Evolutionary conservation across 23 red algal genomes (phyloP), one percentile per base, ranked within the genome.

Genomic region (Pyropia yezoensis): DNA sequence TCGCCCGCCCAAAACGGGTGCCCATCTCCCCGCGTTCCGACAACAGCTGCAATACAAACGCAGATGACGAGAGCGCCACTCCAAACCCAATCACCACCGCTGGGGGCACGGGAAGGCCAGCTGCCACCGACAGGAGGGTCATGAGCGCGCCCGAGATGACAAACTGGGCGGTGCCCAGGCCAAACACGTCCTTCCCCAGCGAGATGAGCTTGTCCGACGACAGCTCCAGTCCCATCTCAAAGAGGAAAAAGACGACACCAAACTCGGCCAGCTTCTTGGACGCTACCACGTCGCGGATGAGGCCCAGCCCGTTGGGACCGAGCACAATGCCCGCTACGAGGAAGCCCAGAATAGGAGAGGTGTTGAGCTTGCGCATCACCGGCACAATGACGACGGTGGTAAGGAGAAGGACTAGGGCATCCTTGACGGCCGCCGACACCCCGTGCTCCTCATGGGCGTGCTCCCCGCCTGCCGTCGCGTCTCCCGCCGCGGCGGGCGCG

Each of bases 201-300:
- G 77, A 85, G 16, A 81, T 87, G 30, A 98, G 83, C 66, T 88
- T 83, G 59, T 71, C 70, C 15, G 82, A 84, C 16, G 70, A 79
- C 16, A 98, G 81, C 63, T 98, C 94, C 11, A 98, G 62, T 14
- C 94, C 94, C 94, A 98, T 98, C 62, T 98, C 94, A 63, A 98
- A 98, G 14, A 98, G 75, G 63, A 98, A 90, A 59, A 98, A 98
- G 0, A 98, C 86, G 29, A 98, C 94, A 16, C 94, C 94, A 32
- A 98, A 74, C 49, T 98, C 94, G 3, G 94, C 94, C 28, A 98
- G 76, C 27, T 72, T 73, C 70, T 91, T 88, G 25, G 66, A 87
- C 33, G 79, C 88, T 20, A 73, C 72, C 11, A 98, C 79, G 53
- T 98, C 86, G 16, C 74, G 78, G 12, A 98, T 78, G 16, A 98